phyloP scores from a whole-genome alignment of 176 grass and related monocot genomes.

The Triticum dicoccoides region DNA sequence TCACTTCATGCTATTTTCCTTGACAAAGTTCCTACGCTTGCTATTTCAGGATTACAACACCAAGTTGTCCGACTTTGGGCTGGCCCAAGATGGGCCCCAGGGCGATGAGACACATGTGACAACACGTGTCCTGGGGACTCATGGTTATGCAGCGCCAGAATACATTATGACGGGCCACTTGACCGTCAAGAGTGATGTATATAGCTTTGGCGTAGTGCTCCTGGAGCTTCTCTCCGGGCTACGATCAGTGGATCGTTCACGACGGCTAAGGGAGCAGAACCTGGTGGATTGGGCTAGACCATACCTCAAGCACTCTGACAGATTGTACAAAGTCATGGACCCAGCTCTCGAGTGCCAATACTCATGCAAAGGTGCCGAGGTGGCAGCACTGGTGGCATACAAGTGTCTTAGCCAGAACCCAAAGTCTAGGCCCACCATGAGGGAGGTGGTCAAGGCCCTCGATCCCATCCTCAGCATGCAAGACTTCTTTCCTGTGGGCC shows the following conservation, averaged over 20 bases:
- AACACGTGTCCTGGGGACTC: constrained; percentile 84
- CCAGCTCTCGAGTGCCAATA: constrained; percentile 58
- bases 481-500: constrained; percentile 47
- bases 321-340: constrained; percentile 63
- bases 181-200: constrained; percentile 75
- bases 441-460: constrained; percentile 59
- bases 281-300: constrained; percentile 73
- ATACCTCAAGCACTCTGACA: constrained; percentile 43
- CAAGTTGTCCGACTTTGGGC: constrained; percentile 88
- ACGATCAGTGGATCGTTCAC: constrained; percentile 40
- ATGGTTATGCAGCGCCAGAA: constrained; percentile 76
- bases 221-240: constrained; percentile 63
- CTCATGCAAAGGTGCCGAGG: constrained; percentile 61
- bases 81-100: constrained; percentile 80
- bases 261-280: constrained; percentile 47
- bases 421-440: constrained; percentile 75
- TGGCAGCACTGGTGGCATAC: constrained; percentile 67
- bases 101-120: constrained; percentile 78
- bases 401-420: constrained; percentile 75
- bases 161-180: constrained; percentile 89
- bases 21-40: not conserved
- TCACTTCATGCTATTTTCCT: not conserved
- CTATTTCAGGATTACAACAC: constrained; percentile 65
- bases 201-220: constrained; percentile 74
- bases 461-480: constrained; percentile 63